Base-by-base conservation (phyloP, 768 basidiomycete species). In the Collybiopsis confluens region DNA sequence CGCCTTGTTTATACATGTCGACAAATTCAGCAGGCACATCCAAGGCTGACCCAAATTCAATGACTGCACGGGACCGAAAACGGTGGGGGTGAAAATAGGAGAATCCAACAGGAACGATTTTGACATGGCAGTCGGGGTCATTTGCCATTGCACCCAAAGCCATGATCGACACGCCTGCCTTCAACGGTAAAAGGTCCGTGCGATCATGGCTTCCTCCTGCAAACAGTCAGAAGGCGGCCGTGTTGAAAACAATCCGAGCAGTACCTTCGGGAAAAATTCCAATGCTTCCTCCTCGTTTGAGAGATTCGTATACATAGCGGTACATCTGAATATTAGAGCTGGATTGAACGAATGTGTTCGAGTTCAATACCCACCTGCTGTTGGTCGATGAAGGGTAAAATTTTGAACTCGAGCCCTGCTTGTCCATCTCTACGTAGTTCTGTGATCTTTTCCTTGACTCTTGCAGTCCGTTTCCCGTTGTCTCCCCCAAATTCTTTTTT, bases 261-360 rank as follows among this genome's bases (percentile, higher is more conserved):
- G 54, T 59, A 92, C 95, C 96, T 86, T 98, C 97, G 36, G 97
- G 97, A 65, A 98, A 98, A 58, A 99, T 98, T 43, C 97, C 95
- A 57, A 99, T 95, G 59, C 86, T 85, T 13, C 92, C 92, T 8
- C 92, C 92, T 54, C 88, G 82, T 54, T 83, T 90, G 53, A 98
- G 72, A 53, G 83, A 81, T 64, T 92, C 78, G 68, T 97, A 99
- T 4, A 98, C 97, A 55, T 91, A 79, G 16, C 86, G 83, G 69
- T 98, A 99, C 86, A 97, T 98, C 49, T 33, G 13, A 33, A 33
- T 33, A 5, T 33, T 6, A 33, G 30, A 13, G 13, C 13, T 33
- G 30, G 13, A 33, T 33, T 13, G 5, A 33, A 5, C 13, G 30
- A 33, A 33, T 33, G 13, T 33, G 30, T 33, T 33, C 30, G 13